Evolutionary conservation across 257 asterid genomes (phyloP).

Genomic region (Salvia splendens): DNA sequence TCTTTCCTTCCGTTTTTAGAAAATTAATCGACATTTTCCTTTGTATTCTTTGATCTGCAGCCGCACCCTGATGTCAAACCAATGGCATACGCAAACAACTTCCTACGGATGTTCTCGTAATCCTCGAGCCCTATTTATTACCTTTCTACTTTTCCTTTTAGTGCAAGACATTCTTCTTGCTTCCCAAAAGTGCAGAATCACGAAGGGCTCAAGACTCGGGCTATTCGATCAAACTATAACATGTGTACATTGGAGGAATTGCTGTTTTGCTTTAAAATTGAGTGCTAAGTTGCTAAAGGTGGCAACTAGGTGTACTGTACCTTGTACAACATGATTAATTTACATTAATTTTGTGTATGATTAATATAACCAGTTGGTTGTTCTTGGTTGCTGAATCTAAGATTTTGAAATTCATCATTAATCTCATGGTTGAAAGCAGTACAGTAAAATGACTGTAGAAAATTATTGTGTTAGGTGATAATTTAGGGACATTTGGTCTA

Average conservation of each 20-base stretch:
- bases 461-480: background rate
- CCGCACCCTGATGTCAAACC: conserved; percentile 96
- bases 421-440: background rate
- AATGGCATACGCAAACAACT: conserved; percentile 96
- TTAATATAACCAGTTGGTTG: conserved; percentile 27
- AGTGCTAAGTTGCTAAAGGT: conserved; percentile 32
- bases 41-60: conserved; percentile 46
- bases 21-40: background rate
- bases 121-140: conserved; percentile 26
- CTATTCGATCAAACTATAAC: conserved; percentile 34
- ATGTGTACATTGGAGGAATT: conserved; percentile 35
- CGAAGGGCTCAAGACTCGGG: conserved; percentile 35
- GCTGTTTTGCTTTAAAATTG: conserved; percentile 31
- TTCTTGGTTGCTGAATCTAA: background rate
- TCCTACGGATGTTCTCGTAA: conserved; percentile 76
- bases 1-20: background rate
- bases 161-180: conserved; percentile 32
- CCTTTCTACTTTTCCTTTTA: conserved; percentile 3
- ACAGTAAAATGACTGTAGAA: background rate
- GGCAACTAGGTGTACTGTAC: conserved; percentile 35
- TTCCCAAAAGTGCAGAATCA: conserved; percentile 35
- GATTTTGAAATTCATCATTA: background rate
- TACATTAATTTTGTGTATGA: conserved; percentile 32
- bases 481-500: conserved; percentile 1
- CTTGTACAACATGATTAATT: conserved; percentile 31